These are phyloP conservation scores for Phlegmacium glaucopus DNA, from an alignment of 768 basidiomycete genomes.

Conservation along the genomic window DNA sequence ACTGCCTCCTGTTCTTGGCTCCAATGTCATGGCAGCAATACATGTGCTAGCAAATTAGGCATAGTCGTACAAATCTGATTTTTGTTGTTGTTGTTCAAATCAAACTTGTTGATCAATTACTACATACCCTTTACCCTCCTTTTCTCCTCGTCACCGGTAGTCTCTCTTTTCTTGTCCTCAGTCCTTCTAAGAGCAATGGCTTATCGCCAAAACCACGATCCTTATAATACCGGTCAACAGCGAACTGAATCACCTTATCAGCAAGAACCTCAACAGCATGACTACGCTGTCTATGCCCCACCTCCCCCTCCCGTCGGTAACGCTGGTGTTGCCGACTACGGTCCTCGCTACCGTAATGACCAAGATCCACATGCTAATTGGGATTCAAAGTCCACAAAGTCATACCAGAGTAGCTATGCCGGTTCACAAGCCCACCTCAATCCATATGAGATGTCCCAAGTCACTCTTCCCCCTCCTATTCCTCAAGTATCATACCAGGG, in stretches of 20 bases:
- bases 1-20: too few species aligned
- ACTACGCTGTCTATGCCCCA: slow-evolving; percentile 16
- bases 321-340: slow-evolving; percentile 31
- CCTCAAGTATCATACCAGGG: slow-evolving; percentile 49
- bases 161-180: too few species aligned
- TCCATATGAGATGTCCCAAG: slow-evolving; percentile 60
- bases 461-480: slow-evolving; percentile 44
- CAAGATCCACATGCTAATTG: slow-evolving; percentile 39
- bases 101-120: too few species aligned
- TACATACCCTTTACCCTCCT: too few species aligned
- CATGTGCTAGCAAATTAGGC: too few species aligned
- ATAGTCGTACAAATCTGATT: slow-evolving; percentile 4
- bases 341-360: slow-evolving; percentile 39
- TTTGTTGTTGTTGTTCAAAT: slow-evolving; percentile 7
- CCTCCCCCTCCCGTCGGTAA: slow-evolving; percentile 16
- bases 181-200: too few species aligned
- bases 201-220: slow-evolving; percentile 51
- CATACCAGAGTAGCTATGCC: slow-evolving; percentile 60
- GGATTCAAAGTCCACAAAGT: slow-evolving; percentile 53
- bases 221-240: slow-evolving; percentile 38
- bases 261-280: slow-evolving; percentile 12
- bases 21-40: too few species aligned
- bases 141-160: too few species aligned
- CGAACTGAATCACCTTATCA: slow-evolving; percentile 14
- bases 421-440: slow-evolving; percentile 75